A percentile compares a stretch with the other conserved stretches of the same genome.
Evolutionary conservation across 108 stramenopile species (phyloP).

Genomic region (Cylindrotheca closterium): DNA sequence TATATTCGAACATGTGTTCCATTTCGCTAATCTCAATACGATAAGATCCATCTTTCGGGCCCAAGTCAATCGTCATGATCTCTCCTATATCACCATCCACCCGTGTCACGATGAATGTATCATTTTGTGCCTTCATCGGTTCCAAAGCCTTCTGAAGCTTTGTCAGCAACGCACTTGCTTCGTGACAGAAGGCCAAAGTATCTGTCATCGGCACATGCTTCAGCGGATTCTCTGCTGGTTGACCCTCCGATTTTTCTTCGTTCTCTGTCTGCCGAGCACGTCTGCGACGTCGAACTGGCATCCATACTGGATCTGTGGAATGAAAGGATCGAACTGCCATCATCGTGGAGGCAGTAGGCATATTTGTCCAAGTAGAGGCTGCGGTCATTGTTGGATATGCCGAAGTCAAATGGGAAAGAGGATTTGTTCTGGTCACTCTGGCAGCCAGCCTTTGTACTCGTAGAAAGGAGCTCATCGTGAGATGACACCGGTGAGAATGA

Average conservation of each 20-base stretch:
- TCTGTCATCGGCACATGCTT: constrained; percentile 27
- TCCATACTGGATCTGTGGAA: constrained; percentile 1
- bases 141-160: constrained; percentile 51
- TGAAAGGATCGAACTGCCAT: constrained; percentile 17
- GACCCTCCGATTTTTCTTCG: neutral
- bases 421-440: too few relatives aligned
- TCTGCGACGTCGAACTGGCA: constrained; percentile 25
- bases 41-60: constrained; percentile 52
- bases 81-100: constrained; percentile 38
- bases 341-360: too few relatives aligned
- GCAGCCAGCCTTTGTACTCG: too few relatives aligned
- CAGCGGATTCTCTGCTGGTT: constrained; percentile 12
- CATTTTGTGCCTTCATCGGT: constrained; percentile 64
- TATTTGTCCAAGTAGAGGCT: too few relatives aligned
- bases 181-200: constrained; percentile 33
- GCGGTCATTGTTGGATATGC: too few relatives aligned
- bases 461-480: too few relatives aligned
- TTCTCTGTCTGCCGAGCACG: constrained; percentile 1
- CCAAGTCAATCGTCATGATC: constrained; percentile 51
- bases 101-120: constrained; percentile 48
- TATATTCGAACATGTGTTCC: constrained; percentile 40
- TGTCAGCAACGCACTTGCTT: constrained; percentile 49
- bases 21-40: constrained; percentile 40
- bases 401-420: too few relatives aligned
- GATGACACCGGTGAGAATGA: too few relatives aligned